Evolutionary conservation across 2,329 filamentous ascomycete species (phyloP), one percentile per base, ranked within the genome.

Genomic region (Calcarisporium arbuscula): DNA sequence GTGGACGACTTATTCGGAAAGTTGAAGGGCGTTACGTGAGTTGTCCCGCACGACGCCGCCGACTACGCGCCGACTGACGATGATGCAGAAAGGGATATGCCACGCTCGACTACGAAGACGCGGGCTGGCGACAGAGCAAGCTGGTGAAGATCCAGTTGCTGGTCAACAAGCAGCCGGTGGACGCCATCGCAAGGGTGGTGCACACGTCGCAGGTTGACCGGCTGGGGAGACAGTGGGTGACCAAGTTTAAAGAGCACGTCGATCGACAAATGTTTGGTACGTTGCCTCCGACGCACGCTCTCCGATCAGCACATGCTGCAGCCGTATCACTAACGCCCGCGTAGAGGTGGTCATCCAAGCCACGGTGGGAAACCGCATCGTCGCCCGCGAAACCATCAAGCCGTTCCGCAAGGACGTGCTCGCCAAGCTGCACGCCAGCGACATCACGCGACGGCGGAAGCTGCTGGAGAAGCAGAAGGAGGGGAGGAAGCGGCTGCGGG

Each of bases 1-100:
- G 92, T 98, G 1, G 92, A 96, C 49, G 92, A 98, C 60, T 82
- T 98, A 54, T 98, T 98, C 57, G 92, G 92, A 34, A 95, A 94
- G 60, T 70, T 98, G 34, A 98, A 98, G 59, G 86, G 88, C 23
- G 75, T 79, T 0, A 95, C 89, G 35, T 67, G 53, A 39, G 60
- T 53, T 8, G n/a, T 7, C 10, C n/a, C 9, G 8, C 12, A n/a
- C n/a, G n/a, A n/a, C n/a, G 10, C 8, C 11, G 6, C 19, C 11
- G 21, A 6, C 8, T n/a, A 9, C 11, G 7, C 11, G 3, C 8
- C 3, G n/a, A 4, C 1, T 10, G 15, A 17, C 7, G n/a, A 17
- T n/a, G 8, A 12, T 16, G 34, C 32, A 65, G 62, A 3, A 95
- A 95, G 57, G 92, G 92, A 9, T 98, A 98, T 50, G 92, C 92